These are phyloP conservation scores for Tricholoma bakamatsutake DNA, from an alignment of 768 basidiomycete species.

Conservation along the genomic window DNA sequence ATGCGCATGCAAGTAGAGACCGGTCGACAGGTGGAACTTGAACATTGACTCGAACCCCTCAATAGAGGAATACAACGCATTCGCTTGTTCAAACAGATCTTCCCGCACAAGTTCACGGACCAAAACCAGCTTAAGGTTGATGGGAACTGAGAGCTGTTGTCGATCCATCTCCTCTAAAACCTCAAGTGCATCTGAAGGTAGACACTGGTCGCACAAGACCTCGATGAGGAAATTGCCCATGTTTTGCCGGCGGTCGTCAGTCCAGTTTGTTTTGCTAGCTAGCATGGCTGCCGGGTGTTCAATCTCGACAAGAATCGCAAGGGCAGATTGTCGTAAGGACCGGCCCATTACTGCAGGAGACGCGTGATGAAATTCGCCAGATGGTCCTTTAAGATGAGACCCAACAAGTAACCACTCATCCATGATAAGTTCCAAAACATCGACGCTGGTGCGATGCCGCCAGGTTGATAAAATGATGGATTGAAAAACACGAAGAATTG, in stretches of 20 bases:
- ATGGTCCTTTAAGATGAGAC: slow-evolving; percentile 10
- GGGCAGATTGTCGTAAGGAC: slow-evolving; percentile 12
- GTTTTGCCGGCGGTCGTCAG: slow-evolving; percentile 19
- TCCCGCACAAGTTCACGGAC: slow-evolving; percentile 38
- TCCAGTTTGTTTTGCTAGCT: slow-evolving; percentile 17
- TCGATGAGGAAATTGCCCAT: slow-evolving; percentile 38
- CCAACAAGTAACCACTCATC: slow-evolving; percentile 31
- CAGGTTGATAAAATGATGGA: slow-evolving; percentile 31
- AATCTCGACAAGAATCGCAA: slow-evolving; percentile 18
- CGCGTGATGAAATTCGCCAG: background rate
- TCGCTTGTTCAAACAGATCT: slow-evolving; percentile 35
- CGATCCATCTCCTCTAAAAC: slow-evolving; percentile 33
- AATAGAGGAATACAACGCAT: slow-evolving; percentile 34
- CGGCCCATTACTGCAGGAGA: background rate
- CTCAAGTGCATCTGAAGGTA: slow-evolving; percentile 31
- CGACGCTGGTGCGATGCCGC: slow-evolving; percentile 23
- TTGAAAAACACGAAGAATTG: slow-evolving; percentile 27
- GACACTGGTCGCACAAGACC: slow-evolving; percentile 25
- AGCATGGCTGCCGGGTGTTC: slow-evolving; percentile 26
- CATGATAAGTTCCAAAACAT: slow-evolving; percentile 34
- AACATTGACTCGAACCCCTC: slow-evolving; percentile 5
- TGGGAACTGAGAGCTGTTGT: slow-evolving; percentile 26
- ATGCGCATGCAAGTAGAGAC: slow-evolving; percentile 47
- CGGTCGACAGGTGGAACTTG: slow-evolving; percentile 29
- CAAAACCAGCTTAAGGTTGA: slow-evolving; percentile 26